Evolutionary conservation across 208 protist species (phyloP).

Genomic region (Wallacemonas sp.): DNA sequence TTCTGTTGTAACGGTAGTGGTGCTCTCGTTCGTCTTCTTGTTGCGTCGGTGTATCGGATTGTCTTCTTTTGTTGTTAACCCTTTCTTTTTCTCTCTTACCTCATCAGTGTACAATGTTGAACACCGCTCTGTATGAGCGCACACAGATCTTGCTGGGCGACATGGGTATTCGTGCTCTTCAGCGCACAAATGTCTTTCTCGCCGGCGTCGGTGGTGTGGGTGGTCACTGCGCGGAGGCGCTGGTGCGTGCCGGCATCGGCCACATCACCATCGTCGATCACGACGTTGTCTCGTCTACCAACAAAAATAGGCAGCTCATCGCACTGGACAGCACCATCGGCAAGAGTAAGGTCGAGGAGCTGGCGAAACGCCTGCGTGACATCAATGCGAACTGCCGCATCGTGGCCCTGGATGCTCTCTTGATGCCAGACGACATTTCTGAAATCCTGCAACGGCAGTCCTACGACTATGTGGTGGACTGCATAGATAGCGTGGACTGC

Average conservation of each 20-base stretch:
- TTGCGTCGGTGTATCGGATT: too few relatives aligned
- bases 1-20: too few relatives aligned
- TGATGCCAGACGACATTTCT: constrained; percentile 67
- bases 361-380: constrained; percentile 75
- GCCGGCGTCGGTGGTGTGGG: constrained; percentile 87
- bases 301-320: constrained; percentile 92
- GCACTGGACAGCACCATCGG: constrained; percentile 87
- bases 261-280: constrained; percentile 86
- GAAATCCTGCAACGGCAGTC: constrained; percentile 70
- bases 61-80: too few relatives aligned
- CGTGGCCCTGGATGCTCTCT: constrained; percentile 64
- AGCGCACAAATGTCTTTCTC: constrained; percentile 72
- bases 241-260: constrained; percentile 89
- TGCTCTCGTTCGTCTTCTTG: too few relatives aligned
- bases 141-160: constrained; percentile 86
- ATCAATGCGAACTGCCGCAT: constrained; percentile 77
- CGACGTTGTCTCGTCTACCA: constrained; percentile 85
- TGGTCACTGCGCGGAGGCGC: constrained; percentile 83
- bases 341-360: constrained; percentile 79
- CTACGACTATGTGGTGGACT: constrained; percentile 89
- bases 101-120: constrained; percentile 52
- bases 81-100: too few relatives aligned
- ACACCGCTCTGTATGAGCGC: constrained; percentile 81
- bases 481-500: constrained; percentile 91
- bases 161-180: constrained; percentile 56